Base-by-base conservation (phyloP, 2,329 filamentous ascomycete species). In the Calonectria honghensis region DNA sequence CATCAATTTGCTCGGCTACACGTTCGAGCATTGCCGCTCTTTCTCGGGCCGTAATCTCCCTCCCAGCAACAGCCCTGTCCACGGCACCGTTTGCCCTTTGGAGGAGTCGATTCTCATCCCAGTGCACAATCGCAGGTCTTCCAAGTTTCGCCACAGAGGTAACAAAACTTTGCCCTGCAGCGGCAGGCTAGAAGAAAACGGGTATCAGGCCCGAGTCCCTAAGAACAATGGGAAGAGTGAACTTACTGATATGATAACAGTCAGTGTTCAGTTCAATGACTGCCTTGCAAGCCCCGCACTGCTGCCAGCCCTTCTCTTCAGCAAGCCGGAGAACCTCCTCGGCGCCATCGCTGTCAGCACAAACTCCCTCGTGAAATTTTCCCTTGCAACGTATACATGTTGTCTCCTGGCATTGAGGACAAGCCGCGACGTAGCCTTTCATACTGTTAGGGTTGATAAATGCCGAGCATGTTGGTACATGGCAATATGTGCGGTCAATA, bases 201-300 rank as follows among this genome's bases (percentile, higher is more conserved):
- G 13, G 13, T 4, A 48, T 70, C n/a, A 65, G 27, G 29, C 18
- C 14, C 1, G 1, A 37, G 20, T 3, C 16, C 41, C 7, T 9
- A 16, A 16, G 7, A 41, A 6, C 6, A 29, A 10, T 5, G 18
- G 6, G 20, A 0, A 5, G 6, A 27, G 57, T 1, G 7, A 35
- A 87, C 89, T 79, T 75, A 92, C 90, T 90, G 4, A 93, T 92
- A 69, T 92, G 90, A 63, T 89, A 85, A 69, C 91, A 92, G 0
- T 91, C 91, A 0, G 59, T 14, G 0, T 81, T 61, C 0, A 91
- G 81, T 79, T 91, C 90, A 0, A 93, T 85, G 16, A 92, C 27
- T 0, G 82, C 74, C 0, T 74, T 74, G 75, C 91, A 93, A 0
- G 72, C 59, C 4, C 77, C 81, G 69, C 91, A 93, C 1, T 85